Conservation (phyloP, 768 basidiomycete genomes). For the Pisolithus orientalis region DNA sequence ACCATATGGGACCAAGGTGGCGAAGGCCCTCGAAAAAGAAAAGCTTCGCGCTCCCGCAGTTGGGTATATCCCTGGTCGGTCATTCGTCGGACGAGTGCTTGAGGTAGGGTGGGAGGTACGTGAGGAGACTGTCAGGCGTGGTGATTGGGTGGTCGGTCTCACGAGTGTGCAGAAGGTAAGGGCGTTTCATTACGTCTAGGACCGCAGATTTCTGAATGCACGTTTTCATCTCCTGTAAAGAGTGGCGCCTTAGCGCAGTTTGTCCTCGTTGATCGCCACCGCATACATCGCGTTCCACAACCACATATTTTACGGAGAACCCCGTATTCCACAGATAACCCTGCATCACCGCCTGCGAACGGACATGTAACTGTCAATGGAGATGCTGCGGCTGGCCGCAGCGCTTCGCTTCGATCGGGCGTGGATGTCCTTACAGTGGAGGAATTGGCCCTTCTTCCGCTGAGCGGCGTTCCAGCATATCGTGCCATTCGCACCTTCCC, state of each 20-base stretch:
- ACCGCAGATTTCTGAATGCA: constrained; percentile 4
- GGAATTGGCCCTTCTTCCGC: constrained; percentile 75
- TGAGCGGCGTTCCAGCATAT: constrained; percentile 76
- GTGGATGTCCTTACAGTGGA: constrained; percentile 42
- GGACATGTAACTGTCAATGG: not conserved
- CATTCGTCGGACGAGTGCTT: constrained; percentile 78
- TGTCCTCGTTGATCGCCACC: constrained; percentile 73
- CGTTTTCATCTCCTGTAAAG: constrained; percentile 31
- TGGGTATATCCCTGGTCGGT: constrained; percentile 82
- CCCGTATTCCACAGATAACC: constrained; percentile 12
- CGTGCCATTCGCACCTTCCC: constrained; percentile 71
- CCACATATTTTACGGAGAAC: constrained; percentile 37
- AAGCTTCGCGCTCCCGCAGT: constrained; percentile 28
- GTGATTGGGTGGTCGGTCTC: constrained; percentile 85
- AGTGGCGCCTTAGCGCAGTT: constrained; percentile 88
- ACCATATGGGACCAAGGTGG: constrained; percentile 15
- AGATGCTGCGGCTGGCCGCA: constrained; percentile 7
- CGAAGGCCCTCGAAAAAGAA: constrained; percentile 19
- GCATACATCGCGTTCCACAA: constrained; percentile 66
- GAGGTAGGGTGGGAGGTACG: constrained; percentile 72
- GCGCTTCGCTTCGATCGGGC: constrained; percentile 4
- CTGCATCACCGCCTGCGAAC: constrained; percentile 5
- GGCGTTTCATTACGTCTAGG: constrained; percentile 17
- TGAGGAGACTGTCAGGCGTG: constrained; percentile 48
- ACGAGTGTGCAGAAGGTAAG: constrained; percentile 73